These are phyloP conservation scores for Pseudonitzschia multiseries DNA, from an alignment of 108 stramenopile genomes.

Conservation along the genomic window DNA sequence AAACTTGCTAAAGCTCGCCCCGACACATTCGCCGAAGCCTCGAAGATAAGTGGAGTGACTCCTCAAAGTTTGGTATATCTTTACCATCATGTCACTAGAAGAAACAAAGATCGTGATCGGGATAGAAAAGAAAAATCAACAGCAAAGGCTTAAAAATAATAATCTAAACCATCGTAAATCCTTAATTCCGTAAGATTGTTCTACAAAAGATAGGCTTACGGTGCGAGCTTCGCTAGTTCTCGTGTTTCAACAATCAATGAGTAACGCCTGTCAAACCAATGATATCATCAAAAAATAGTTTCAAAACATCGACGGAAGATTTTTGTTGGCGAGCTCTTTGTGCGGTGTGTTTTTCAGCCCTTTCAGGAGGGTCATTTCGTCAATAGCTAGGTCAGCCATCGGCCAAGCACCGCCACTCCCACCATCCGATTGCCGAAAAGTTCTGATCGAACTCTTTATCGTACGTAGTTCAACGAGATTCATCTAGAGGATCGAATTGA, in stretches of 20 bases:
- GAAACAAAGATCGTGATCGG: conserved; percentile 64
- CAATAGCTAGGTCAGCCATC: conserved; percentile 50
- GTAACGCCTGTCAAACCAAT: too few relatives aligned
- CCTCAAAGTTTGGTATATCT: conserved; percentile 93
- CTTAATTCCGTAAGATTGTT: too few relatives aligned
- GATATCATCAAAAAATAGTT: neutral
- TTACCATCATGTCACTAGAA: conserved; percentile 81
- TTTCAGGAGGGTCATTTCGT: conserved; percentile 50
- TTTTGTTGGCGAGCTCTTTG: conserved; percentile 21
- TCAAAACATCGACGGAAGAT: conserved; percentile 18
- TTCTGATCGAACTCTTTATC: conserved; percentile 31
- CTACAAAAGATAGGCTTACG: too few relatives aligned
- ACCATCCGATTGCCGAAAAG: conserved; percentile 40
- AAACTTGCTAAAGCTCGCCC: conserved; percentile 73
- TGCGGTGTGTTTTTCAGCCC: conserved; percentile 52
- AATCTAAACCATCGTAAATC: neutral
- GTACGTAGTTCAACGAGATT: conserved; percentile 50
- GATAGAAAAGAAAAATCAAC: neutral
- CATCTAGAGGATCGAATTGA: conserved; percentile 22
- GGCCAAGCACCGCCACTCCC: conserved; percentile 72
- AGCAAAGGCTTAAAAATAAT: neutral
- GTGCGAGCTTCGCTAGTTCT: too few relatives aligned
- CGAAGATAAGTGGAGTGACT: conserved; percentile 92
- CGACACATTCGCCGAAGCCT: conserved; percentile 90
- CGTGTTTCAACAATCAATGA: too few relatives aligned